phyloP scores from a whole-genome alignment of 164 flowering plant genomes.

The Vitis cinerea region DNA sequence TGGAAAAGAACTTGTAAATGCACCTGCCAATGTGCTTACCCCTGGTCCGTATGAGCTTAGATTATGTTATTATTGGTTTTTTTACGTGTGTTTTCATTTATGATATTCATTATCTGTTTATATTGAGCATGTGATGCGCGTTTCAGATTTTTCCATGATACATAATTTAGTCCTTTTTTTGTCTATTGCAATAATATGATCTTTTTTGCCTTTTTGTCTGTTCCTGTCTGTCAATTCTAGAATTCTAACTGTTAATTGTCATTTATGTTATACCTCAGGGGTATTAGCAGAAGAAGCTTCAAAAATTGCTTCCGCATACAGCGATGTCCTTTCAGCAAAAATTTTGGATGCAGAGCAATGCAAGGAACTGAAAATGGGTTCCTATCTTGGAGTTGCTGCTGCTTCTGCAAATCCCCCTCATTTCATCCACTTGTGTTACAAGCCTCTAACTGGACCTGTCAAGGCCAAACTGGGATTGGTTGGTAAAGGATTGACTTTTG shows the following conservation, averaged over 20 bases:
- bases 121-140: too few species aligned
- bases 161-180: background rate
- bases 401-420: slow-evolving; percentile 92
- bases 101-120: too few species aligned
- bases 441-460: slow-evolving; percentile 69
- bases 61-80: background rate
- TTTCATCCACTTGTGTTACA: slow-evolving; percentile 88
- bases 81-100: too few species aligned
- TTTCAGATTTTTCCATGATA: too few species aligned
- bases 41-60: slow-evolving; percentile 57
- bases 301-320: slow-evolving; percentile 67
- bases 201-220: background rate
- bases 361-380: slow-evolving; percentile 93
- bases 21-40: slow-evolving; percentile 97
- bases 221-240: background rate
- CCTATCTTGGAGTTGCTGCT: slow-evolving; percentile 94
- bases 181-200: background rate
- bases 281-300: slow-evolving; percentile 88
- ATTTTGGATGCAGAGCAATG: slow-evolving; percentile 81
- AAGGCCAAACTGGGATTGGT: slow-evolving; percentile 78
- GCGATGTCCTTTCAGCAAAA: slow-evolving; percentile 82
- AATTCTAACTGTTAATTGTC: background rate
- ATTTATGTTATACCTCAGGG: slow-evolving; percentile 33
- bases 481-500: slow-evolving; percentile 97
- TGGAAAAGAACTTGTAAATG: slow-evolving; percentile 88